Evolutionary conservation across 805 yeast genomes (phyloP).

Genomic region (Lachancea thermotolerans): DNA sequence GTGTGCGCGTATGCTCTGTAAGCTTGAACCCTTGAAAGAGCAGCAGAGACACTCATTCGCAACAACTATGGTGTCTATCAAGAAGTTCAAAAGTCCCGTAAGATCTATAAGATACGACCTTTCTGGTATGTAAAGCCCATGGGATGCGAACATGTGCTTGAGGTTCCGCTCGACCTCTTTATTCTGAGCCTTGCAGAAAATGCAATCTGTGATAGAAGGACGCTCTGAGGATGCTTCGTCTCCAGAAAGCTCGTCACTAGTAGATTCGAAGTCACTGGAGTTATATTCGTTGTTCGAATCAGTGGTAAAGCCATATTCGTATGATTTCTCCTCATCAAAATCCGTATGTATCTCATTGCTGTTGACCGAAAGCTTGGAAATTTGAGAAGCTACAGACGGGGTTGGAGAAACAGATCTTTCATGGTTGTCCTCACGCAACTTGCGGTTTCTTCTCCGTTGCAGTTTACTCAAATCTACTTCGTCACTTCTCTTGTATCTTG

Average conservation of each 20-base stretch:
- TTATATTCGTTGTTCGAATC: constrained; percentile 32
- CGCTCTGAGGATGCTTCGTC: constrained; percentile 9
- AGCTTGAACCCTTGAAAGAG: constrained; percentile 70
- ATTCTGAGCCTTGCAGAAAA: constrained; percentile 51
- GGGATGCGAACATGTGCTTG: constrained; percentile 69
- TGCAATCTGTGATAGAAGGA: constrained; percentile 42
- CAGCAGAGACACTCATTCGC: constrained; percentile 85
- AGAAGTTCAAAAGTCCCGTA: constrained; percentile 63
- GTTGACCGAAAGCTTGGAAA: constrained; percentile 40
- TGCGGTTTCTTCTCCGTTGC: constrained; percentile 24
- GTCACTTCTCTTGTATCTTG: constrained; percentile 11
- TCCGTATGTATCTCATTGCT: constrained; percentile 32
- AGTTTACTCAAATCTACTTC: background rate
- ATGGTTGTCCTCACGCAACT: constrained; percentile 2
- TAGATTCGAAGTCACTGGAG: constrained; percentile 30
- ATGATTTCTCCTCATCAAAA: constrained; percentile 41
- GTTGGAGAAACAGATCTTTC: constrained; percentile 45
- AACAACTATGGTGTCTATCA: constrained; percentile 73
- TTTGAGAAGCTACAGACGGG: constrained; percentile 46
- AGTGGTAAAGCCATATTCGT: constrained; percentile 41
- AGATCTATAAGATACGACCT: constrained; percentile 57
- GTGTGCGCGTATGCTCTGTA: constrained; percentile 87
- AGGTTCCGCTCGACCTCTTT: constrained; percentile 52
- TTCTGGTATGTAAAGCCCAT: constrained; percentile 89
- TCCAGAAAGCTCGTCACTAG: constrained; percentile 27